Percentiles rank a stretch among this genome's conserved stretches.
Conservation (phyloP, 2,329 filamentous ascomycete species). For the Orbilia blumenaviensis region DNA sequence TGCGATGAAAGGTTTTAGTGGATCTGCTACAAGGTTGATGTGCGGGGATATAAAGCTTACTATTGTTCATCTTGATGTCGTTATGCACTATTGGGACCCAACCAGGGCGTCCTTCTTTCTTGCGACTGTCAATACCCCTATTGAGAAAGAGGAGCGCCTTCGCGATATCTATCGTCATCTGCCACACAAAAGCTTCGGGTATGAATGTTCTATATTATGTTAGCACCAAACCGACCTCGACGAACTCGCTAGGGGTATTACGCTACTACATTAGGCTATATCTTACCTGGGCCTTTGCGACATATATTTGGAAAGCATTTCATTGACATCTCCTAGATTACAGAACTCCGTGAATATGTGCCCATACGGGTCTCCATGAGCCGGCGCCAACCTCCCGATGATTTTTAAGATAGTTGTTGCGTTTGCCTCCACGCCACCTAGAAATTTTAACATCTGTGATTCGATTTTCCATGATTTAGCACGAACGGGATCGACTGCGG, state of each 20-base stretch:
- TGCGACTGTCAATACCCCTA: not conserved
- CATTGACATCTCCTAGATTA: slow-evolving; percentile 19
- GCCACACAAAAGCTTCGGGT: slow-evolving; percentile 28
- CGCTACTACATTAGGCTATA: not conserved
- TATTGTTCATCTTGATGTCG: slow-evolving; percentile 43
- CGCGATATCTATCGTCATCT: slow-evolving; percentile 16
- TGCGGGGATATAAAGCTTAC: not conserved
- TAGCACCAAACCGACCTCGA: no score
- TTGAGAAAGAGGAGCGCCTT: slow-evolving; percentile 16
- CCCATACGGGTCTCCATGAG: slow-evolving; percentile 4
- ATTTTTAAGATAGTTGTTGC: not conserved
- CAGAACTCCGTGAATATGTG: slow-evolving; percentile 39
- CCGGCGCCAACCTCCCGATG: not conserved
- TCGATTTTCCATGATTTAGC: slow-evolving; percentile 10
- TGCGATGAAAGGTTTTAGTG: no score
- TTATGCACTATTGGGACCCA: slow-evolving; percentile 26
- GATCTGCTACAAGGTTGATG: not conserved
- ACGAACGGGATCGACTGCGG: not conserved
- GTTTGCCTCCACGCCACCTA: not conserved
- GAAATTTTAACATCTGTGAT: not conserved
- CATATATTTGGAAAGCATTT: not conserved
- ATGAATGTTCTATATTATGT: slow-evolving; percentile 9
- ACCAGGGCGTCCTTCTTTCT: not conserved
- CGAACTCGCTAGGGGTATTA: no score
- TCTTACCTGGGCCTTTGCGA: not conserved